phyloP scores from a whole-genome alignment of 768 basidiomycete species.

The Xerocomellus intermedius region DNA sequence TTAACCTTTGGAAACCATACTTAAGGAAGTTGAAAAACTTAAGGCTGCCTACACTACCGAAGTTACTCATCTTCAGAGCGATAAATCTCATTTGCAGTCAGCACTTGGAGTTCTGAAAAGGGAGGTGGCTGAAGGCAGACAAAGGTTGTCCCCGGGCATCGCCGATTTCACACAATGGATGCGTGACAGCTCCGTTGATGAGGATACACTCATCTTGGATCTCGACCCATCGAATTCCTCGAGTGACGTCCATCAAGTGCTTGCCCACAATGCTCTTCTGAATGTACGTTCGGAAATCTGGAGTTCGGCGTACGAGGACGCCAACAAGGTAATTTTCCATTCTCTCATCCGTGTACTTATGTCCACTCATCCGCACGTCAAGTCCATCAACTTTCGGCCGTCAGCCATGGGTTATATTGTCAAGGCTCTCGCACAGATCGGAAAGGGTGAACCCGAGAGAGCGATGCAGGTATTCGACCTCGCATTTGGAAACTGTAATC shows the following conservation, averaged over 20 bases:
- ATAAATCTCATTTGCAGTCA: no score
- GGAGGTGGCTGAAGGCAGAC: no score
- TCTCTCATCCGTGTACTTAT: no score
- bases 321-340: neutral
- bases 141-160: neutral
- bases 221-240: neutral
- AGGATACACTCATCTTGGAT: no score
- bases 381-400: neutral
- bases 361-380: neutral
- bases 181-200: neutral
- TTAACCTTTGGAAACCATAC: no score
- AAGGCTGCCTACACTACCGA: no score
- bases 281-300: neutral
- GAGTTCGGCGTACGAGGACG: neutral
- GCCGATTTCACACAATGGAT: neutral
- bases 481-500: neutral
- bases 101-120: no score
- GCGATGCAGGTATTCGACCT: slow-evolving; percentile 4
- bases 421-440: slow-evolving; percentile 4
- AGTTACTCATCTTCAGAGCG: no score
- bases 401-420: slow-evolving; percentile 8
- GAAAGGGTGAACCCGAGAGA: neutral
- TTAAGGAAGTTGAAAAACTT: no score
- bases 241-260: neutral
- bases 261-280: neutral